phyloP scores from a whole-genome alignment of 108 stramenopile species.

The Cyclotella choctawhatcheeana region DNA sequence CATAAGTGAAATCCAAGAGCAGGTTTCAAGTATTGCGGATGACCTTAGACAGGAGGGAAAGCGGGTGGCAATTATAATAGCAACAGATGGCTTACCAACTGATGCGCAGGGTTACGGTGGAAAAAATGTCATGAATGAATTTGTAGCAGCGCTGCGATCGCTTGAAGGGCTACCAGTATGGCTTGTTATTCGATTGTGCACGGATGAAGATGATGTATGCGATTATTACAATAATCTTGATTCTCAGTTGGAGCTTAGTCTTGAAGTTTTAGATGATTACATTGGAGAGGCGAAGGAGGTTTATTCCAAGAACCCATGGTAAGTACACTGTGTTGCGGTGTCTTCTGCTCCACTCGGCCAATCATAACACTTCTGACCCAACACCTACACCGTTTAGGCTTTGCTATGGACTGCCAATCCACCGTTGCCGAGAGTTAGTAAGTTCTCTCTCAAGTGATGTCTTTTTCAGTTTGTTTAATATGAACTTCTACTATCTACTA shows the following conservation, averaged over 20 bases:
- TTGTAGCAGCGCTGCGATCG: conserved; percentile 48
- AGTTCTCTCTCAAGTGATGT: too few relatives aligned
- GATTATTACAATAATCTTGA: conserved; percentile 81
- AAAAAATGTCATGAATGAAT: conserved; percentile 23
- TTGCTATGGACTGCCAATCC: conserved; percentile 69
- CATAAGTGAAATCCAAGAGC: conserved; percentile 52
- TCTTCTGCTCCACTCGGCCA: too few relatives aligned
- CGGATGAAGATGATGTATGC: conserved; percentile 68
- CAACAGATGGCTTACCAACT: conserved; percentile 66
- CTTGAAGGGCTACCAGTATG: conserved; percentile 77
- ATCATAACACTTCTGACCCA: too few relatives aligned
- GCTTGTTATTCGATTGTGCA: conserved; percentile 82
- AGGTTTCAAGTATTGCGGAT: conserved; percentile 37
- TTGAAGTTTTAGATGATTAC: conserved; percentile 86
- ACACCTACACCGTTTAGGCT: too few relatives aligned
- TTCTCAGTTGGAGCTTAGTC: conserved; percentile 58
- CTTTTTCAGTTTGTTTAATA: too few relatives aligned
- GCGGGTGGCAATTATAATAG: conserved; percentile 56
- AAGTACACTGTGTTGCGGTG: too few relatives aligned
- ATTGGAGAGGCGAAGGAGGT: conserved; percentile 79
- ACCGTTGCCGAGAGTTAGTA: conserved; percentile 66
- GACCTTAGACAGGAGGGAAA: conserved; percentile 43
- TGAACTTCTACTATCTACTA: too few relatives aligned
- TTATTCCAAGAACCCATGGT: conserved; percentile 64
- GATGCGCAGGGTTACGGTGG: conserved; percentile 45